Percentiles rank a stretch among this genome's conserved stretches.
Conservation (phyloP, 371 early-diverging fungal genomes). For the Mortierella sp. region DNA sequence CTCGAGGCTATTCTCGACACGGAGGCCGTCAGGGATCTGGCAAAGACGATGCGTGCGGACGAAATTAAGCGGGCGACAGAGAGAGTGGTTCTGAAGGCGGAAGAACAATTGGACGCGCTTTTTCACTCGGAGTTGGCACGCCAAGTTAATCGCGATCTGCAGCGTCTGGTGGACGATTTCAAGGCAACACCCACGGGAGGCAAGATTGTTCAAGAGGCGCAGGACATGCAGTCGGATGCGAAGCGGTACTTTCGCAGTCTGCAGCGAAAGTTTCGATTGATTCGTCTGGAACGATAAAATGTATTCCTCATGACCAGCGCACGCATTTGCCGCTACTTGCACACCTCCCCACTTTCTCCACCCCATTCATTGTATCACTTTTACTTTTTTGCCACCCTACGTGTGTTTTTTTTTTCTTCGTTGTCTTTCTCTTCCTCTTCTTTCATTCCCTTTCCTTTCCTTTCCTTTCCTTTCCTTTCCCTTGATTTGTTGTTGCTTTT, state of each 20-base stretch:
- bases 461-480: background rate
- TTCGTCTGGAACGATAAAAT: constrained; percentile 5
- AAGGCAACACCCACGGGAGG: constrained; percentile 22
- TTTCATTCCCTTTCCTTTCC: background rate
- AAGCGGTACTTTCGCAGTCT: background rate
- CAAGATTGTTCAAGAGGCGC: constrained; percentile 25
- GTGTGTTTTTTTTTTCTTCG: background rate
- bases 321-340: background rate
- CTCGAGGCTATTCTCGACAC: constrained; percentile 10
- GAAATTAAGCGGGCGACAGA: constrained; percentile 21
- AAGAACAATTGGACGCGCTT: constrained; percentile 18
- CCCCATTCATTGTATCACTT: background rate
- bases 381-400: background rate
- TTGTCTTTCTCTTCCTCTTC: background rate
- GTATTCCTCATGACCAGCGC: background rate
- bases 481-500: too few relatives aligned
- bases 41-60: constrained; percentile 8
- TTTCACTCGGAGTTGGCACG: constrained; percentile 16
- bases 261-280: constrained; percentile 1
- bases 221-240: constrained; percentile 24
- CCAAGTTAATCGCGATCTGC: constrained; percentile 17
- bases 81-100: constrained; percentile 3
- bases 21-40: constrained; percentile 12
- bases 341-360: background rate
- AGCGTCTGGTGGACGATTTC: constrained; percentile 19